Evolutionary conservation across 331 rosid genomes (phyloP).

Genomic region (Stylosanthes scabra): DNA sequence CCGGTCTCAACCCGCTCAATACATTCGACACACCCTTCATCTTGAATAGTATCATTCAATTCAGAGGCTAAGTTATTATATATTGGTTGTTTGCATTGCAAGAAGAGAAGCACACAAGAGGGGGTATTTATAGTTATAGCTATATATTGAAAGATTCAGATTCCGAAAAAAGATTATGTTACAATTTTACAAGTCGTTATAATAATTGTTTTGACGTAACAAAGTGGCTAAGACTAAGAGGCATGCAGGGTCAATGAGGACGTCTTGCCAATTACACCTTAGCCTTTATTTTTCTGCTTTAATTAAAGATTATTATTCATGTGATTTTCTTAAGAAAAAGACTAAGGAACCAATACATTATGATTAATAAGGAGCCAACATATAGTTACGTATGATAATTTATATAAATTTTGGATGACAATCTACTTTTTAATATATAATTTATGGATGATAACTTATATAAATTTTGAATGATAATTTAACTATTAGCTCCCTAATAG

Average conservation of each 20-base stretch:
- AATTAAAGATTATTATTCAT: neutral
- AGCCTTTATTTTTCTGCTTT: neutral
- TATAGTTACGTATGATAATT: too few relatives aligned
- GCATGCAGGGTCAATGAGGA: slow-evolving; percentile 38
- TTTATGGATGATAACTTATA: too few relatives aligned
- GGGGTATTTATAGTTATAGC: neutral
- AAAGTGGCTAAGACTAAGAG: neutral
- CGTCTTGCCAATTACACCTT: slow-evolving; percentile 45
- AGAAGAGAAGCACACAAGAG: neutral
- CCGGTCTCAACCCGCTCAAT: slow-evolving; percentile 55
- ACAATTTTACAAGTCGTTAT: too few relatives aligned
- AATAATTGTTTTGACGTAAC: neutral
- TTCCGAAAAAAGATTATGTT: neutral
- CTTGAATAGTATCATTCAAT: neutral
- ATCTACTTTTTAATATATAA: too few relatives aligned
- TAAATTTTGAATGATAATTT: too few relatives aligned
- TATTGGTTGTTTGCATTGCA: neutral
- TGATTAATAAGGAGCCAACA: too few relatives aligned
- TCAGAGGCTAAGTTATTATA: too few relatives aligned
- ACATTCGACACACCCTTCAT: slow-evolving; percentile 26
- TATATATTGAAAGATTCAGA: neutral
- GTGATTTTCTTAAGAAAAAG: too few relatives aligned
- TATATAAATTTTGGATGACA: too few relatives aligned
- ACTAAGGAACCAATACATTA: too few relatives aligned
- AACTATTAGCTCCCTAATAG: too few relatives aligned